Evolutionary conservation across 768 basidiomycete species (phyloP).

Genomic region (Panaeolus papilionaceus): DNA sequence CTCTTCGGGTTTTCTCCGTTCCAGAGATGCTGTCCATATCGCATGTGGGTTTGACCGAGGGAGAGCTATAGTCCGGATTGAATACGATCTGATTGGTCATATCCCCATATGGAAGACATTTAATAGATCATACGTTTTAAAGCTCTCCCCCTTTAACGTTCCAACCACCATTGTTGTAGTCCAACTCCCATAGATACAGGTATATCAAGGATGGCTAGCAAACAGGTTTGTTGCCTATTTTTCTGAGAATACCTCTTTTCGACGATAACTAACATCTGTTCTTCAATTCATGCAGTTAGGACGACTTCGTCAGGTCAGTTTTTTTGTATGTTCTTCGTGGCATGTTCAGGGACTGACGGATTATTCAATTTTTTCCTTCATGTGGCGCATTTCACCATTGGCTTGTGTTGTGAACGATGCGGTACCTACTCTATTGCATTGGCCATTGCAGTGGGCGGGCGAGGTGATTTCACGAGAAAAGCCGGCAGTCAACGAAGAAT

Average conservation of each 20-base stretch:
- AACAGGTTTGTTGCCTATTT: slow-evolving; percentile 50
- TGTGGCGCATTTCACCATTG: background rate
- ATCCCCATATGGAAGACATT: slow-evolving; percentile 8
- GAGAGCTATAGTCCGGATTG: slow-evolving; percentile 4
- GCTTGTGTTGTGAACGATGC: slow-evolving; percentile 22
- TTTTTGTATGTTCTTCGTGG: slow-evolving; percentile 15
- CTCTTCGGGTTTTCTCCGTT: slow-evolving; percentile 9
- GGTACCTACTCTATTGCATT: background rate
- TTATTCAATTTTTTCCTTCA: slow-evolving; percentile 24
- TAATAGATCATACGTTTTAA: slow-evolving; percentile 15
- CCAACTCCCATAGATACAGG: slow-evolving; percentile 15
- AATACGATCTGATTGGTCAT: background rate
- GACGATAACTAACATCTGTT: background rate
- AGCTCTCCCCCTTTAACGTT: slow-evolving; percentile 12
- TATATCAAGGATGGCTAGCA: slow-evolving; percentile 60
- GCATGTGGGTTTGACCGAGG: slow-evolving; percentile 1
- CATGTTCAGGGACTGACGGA: slow-evolving; percentile 29
- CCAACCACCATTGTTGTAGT: slow-evolving; percentile 7
- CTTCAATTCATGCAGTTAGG: slow-evolving; percentile 57
- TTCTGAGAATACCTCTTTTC: background rate
- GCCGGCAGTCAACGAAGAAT: slow-evolving; percentile 78
- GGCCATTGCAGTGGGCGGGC: slow-evolving; percentile 74
- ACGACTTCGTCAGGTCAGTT: slow-evolving; percentile 74
- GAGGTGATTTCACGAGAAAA: slow-evolving; percentile 90
- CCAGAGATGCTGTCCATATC: slow-evolving; percentile 10